These are phyloP conservation scores for Veloporphyrellus conicus DNA, from an alignment of 1,284 basidiomycete genomes.

Conservation along the genomic window DNA sequence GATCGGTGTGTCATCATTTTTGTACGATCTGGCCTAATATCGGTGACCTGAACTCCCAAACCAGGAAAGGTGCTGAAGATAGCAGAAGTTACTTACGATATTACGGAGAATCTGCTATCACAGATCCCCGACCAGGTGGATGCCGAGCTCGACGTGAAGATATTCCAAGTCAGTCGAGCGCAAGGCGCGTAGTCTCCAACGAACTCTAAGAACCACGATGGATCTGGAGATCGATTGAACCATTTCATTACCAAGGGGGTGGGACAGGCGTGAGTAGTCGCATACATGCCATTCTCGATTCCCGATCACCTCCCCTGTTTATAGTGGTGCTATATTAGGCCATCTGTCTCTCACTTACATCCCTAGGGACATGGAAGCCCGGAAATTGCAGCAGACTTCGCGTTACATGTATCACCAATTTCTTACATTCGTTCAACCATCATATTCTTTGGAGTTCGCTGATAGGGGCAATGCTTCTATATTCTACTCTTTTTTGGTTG, in stretches of 20 bases:
- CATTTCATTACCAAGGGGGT: conserved; percentile 1
- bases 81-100: conserved; percentile 25
- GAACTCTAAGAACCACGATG: conserved; percentile 38
- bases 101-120: conserved; percentile 10
- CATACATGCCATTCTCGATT: conserved; percentile 5
- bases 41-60: conserved; percentile 13
- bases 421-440: not conserved
- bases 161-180: conserved; percentile 34
- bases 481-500: not conserved
- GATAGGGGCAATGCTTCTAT: conserved; percentile 3
- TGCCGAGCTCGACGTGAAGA: conserved; percentile 35
- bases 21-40: not conserved
- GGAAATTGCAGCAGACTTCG: conserved; percentile 3
- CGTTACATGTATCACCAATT: conserved; percentile 1
- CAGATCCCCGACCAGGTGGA: conserved; percentile 25
- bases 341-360: not conserved
- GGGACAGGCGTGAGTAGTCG: conserved; percentile 1
- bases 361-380: not conserved
- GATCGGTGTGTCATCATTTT: conserved; percentile 32
- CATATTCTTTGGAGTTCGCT: conserved; percentile 1
- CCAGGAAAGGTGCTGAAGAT: conserved; percentile 19
- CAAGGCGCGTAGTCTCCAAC: conserved; percentile 4
- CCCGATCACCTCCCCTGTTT: conserved; percentile 10
- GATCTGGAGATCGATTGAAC: conserved; percentile 40
- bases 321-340: conserved; percentile 3